A percentile compares a stretch with the other conserved stretches of the same genome.
phyloP scores from a whole-genome alignment of 2,329 filamentous ascomycete species.

The Corniculantispora saksenae region DNA sequence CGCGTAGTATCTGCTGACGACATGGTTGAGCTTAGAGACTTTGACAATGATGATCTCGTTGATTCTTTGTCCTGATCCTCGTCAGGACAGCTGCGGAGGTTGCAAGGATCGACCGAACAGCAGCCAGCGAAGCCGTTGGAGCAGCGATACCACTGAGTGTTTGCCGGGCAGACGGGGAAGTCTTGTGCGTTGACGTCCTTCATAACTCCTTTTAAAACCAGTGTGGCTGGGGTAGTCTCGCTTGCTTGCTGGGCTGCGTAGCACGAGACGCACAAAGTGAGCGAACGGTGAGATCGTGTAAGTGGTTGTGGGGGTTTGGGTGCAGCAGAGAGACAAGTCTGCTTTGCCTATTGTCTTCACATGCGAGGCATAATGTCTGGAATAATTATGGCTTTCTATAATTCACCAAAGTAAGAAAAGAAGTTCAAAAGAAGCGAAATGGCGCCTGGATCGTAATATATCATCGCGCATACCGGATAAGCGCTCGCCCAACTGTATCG shows the following conservation, averaged over 20 bases:
- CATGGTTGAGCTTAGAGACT: not conserved
- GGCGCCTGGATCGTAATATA: not conserved
- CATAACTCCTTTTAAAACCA: constrained; percentile 8
- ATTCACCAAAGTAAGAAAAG: not conserved
- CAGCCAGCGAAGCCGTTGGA: constrained; percentile 44
- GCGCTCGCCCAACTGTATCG: not conserved
- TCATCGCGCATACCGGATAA: not conserved
- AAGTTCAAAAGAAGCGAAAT: not conserved
- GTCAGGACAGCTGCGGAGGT: constrained; percentile 32
- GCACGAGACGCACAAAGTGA: constrained; percentile 7
- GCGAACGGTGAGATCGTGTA: constrained; percentile 9
- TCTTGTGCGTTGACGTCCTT: not conserved
- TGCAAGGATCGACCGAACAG: constrained; percentile 47
- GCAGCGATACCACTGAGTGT: constrained; percentile 41
- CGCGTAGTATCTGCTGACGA: not conserved
- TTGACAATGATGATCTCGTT: not conserved
- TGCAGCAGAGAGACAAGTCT: not conserved
- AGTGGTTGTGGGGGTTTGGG: not conserved
- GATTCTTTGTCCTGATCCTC: not conserved
- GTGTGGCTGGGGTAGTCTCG: not conserved
- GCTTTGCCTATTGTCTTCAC: not conserved
- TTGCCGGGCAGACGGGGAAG: constrained; percentile 30
- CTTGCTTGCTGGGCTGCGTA: not conserved
- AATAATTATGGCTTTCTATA: not conserved
- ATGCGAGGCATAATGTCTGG: not conserved